Evolutionary conservation across 345 rosid genomes (phyloP), one percentile per base, ranked within the genome.

Genomic region (Kandelia obovata): DNA sequence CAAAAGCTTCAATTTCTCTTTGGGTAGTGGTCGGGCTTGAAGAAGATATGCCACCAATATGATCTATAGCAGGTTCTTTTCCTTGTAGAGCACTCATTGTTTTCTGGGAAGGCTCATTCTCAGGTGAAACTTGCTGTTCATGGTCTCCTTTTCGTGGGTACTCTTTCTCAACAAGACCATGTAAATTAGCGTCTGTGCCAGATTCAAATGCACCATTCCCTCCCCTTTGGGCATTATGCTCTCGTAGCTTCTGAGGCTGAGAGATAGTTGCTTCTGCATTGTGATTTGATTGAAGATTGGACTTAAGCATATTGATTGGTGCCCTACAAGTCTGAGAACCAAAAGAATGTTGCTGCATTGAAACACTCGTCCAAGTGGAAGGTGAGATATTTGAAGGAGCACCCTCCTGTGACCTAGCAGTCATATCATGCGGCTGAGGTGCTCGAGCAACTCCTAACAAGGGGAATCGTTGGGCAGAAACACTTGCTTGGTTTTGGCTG

Each of bases 1-100:
- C 90, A 80, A 83, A 84, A 61, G 92, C 80, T 83, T 86, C 92
- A 79, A 78, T 75, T 68, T 86, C 83, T 73, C 67, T 79, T 75
- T 81, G 87, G 28, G 74, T 70, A 67, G 77, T 62, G 58, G 74
- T 71, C 21, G 81, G 72, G 67, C 69, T 61, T 51, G 76, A 67
- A 76, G 65, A 46, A 73, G 83, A 64, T 23, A 78, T 28, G 61
- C 68, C 80, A 64, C 78, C 59, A 69, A 65, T 43, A 77, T 27
- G 52, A 67, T 67, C 65, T 49, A 49, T 59, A 67, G 49, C 72
- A 79, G 74, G 59, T 71, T 74, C 84, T 32, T 75, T 80, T 61
- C 74, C 83, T 60, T 66, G 73, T 55, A 66, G 55, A 37, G 37
- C 63, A 47, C 57, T 70, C 19, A 31, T 58, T 55, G 70, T 66